Evolutionary conservation across 352 stramenopile genomes (phyloP).

Genomic region (Globisporangium irregulare): DNA sequence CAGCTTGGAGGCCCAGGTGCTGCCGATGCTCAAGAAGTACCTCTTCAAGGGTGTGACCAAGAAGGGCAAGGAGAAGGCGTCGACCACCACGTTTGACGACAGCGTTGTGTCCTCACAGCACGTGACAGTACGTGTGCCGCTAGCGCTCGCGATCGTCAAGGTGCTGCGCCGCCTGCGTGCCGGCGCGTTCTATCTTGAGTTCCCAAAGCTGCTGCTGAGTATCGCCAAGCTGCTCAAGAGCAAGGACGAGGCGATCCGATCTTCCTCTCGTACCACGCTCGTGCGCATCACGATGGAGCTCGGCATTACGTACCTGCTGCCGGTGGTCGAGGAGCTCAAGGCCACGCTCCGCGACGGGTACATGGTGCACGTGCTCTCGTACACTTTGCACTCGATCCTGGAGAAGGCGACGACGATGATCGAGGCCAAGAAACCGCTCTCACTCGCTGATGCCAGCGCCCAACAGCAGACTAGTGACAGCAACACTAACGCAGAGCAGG

Average conservation of each 20-base stretch:
- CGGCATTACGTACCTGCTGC: constrained; percentile 78
- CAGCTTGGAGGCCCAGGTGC: constrained; percentile 72
- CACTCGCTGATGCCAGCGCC: constrained; percentile 25
- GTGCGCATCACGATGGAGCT: constrained; percentile 94
- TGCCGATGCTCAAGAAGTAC: constrained; percentile 85
- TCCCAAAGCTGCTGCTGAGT: constrained; percentile 93
- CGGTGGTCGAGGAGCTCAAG: constrained; percentile 81
- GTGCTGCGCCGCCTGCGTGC: constrained; percentile 92
- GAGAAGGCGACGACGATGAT: constrained; percentile 74
- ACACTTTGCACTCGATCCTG: constrained; percentile 83
- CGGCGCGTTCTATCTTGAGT: constrained; percentile 89
- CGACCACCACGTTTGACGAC: constrained; percentile 43
- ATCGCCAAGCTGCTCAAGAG: constrained; percentile 86
- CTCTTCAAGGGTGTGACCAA: constrained; percentile 83
- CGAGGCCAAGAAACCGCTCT: constrained; percentile 36
- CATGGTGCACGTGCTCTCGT: constrained; percentile 84
- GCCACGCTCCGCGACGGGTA: constrained; percentile 82
- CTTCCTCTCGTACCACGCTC: constrained; percentile 91
- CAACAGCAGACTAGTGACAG: constrained; percentile 20
- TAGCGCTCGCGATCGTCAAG: constrained; percentile 97
- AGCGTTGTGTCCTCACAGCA: constrained; percentile 45
- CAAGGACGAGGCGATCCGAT: constrained; percentile 92
- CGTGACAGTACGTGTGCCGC: constrained; percentile 84
- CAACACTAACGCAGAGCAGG: constrained; percentile 20
- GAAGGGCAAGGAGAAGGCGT: constrained; percentile 24